Evolutionary conservation across 2,329 filamentous ascomycete species (phyloP), one percentile per base, ranked within the genome.

Genomic region (Penicillium crustosum): DNA sequence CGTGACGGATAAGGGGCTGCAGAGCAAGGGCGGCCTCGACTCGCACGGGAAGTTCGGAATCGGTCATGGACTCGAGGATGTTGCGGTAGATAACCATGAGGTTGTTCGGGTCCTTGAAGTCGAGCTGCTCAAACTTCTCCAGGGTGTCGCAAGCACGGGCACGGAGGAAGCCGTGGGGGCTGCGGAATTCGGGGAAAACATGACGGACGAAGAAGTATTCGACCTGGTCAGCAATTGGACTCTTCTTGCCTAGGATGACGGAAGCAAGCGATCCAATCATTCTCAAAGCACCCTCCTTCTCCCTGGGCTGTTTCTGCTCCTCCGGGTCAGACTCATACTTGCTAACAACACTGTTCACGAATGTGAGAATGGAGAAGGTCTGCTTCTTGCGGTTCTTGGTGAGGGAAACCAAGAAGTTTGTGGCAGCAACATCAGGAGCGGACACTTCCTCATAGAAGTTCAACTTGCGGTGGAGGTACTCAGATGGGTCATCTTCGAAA

Each of bases 151-250:
- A 99, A 64, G 94, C 94, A 63, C 94, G 89, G 35, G 94, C 94
- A 57, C 94, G 89, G 49, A 99, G 86, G 79, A 93, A 97, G 36
- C 93, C 94, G 71, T 96, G 90, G 15, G 86, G 83, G 77, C 91
- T 97, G 67, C 91, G 88, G 81, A 99, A 99, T 71, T 99, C 94
- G 47, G 94, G 94, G 81, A 99, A 97, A 57, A 99, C 94, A 71
- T 97, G 96, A 70, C 93, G 90, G 53, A 97, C 93, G 66, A 99
- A 89, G 82, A 99, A 99, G 76, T 96, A 97, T 76, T 99, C 94
- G 57, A 97, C 93, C 76, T 97, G 92, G 71, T 96, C 90, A 36
- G 93, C 94, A 65, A 99, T 97, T 1, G 94, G 94, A 71, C 93
- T 97, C 83, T 97, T 97, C 83, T 97, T 99, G 66, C 92, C 91